phyloP scores from a whole-genome alignment of 2,329 filamentous ascomycete genomes.

The Beauveria rudraprayagi region DNA sequence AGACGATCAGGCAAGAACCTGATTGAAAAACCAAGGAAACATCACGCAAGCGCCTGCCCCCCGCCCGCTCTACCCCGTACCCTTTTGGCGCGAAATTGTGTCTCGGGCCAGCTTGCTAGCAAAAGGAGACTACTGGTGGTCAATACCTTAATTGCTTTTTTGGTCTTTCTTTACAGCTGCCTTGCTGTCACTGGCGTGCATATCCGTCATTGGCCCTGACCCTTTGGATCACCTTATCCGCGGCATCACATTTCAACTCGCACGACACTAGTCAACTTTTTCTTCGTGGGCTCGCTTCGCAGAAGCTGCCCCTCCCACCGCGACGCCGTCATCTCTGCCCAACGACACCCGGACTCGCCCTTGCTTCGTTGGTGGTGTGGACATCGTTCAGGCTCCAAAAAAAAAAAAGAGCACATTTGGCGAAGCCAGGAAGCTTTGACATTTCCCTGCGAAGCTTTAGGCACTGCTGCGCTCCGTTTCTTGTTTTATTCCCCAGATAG shows the following conservation, averaged over 20 bases:
- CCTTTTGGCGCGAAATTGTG: not conserved
- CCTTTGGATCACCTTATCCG: not conserved
- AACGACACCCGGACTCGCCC: not conserved
- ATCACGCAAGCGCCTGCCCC: not conserved
- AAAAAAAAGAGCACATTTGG: not conserved
- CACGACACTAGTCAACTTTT: not conserved
- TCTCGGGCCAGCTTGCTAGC: not conserved
- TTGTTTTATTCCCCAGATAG: not conserved
- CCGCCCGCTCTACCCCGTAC: not conserved
- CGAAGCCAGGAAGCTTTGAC: not conserved
- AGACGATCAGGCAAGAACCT: no score
- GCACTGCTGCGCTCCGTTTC: not conserved
- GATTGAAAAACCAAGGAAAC: no score
- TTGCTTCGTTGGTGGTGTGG: slow-evolving; percentile 10
- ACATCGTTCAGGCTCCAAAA: not conserved
- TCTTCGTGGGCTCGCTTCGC: not conserved
- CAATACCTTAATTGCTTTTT: not conserved
- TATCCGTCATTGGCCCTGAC: slow-evolving; percentile 1
- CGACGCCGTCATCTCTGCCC: not conserved
- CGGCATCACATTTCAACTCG: not conserved
- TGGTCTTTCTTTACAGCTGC: not conserved
- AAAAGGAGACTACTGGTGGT: not conserved
- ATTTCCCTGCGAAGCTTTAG: not conserved
- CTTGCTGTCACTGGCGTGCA: slow-evolving; percentile 2
- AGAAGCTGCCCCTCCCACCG: not conserved